These are phyloP conservation scores for Populus trichocarpa DNA, from an alignment of 441 rosid genomes.

Conservation along the genomic window DNA sequence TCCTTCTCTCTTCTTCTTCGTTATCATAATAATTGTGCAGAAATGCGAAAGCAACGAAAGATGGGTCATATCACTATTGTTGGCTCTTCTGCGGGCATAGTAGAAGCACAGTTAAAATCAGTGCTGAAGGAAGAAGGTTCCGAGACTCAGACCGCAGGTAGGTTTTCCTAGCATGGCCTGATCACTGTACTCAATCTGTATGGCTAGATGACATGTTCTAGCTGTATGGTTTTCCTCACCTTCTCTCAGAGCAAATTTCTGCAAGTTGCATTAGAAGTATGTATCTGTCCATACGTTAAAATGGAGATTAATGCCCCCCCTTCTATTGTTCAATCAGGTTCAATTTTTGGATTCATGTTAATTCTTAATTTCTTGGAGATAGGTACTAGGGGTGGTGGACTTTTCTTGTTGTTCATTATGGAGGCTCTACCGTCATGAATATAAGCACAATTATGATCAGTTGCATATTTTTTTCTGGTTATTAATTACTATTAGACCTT, in stretches of 20 bases:
- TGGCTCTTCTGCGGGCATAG: conserved; percentile 65
- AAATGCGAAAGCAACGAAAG: conserved; percentile 92
- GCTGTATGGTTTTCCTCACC: neutral
- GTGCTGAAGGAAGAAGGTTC: conserved; percentile 47
- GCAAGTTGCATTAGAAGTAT: conserved; percentile 3
- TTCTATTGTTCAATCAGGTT: neutral
- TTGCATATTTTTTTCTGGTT: neutral
- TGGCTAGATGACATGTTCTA: neutral
- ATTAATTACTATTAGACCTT: neutral
- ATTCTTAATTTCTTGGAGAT: neutral
- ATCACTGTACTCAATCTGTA: neutral
- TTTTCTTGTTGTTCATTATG: neutral
- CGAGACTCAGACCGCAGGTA: conserved; percentile 41
- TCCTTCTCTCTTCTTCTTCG: neutral
- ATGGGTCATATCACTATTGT: conserved; percentile 93
- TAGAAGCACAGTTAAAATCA: conserved; percentile 57
- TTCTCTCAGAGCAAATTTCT: neutral
- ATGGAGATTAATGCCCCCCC: neutral
- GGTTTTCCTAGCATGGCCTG: conserved; percentile 6
- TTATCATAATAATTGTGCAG: conserved; percentile 31
- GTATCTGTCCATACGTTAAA: conserved; percentile 1
- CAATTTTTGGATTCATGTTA: neutral
- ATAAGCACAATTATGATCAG: neutral
- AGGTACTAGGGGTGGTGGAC: neutral
- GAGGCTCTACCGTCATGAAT: neutral